Base-by-base conservation (phyloP, 2,329 filamentous ascomycete genomes). In the Coniochaeta sp. region DNA sequence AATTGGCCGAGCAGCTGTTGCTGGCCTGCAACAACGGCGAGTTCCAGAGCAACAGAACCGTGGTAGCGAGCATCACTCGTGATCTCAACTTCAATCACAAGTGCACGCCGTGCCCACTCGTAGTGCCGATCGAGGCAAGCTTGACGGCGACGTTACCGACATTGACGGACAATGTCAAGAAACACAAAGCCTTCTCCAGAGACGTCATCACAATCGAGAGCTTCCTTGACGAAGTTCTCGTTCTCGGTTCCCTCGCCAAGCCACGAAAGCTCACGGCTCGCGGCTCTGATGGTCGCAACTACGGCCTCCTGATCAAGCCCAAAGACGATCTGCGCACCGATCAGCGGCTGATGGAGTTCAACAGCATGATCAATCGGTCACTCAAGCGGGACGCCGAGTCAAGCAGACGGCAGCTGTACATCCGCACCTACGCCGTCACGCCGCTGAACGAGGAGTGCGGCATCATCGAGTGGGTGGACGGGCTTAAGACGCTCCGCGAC, bases 321-420 rank as follows among this genome's bases (percentile, higher is more conserved):
- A 98, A 98, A 73, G 95, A 99, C 71, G 96, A 99, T 72, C 83
- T 99, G 26, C 89, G 95, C 58, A 99, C 96, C 66, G 96, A 99
- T 69, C 93, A 98, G 73, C 91, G 95, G 58, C 86, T 99, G 22
- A 99, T 99, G 93, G 96, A 99, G 71, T 99, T 99, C 79, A 99
- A 98, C 72, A 87, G 89, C 54, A 95, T 98, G 85, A 98, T 99
- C 78, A 99, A 99, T 72, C 85, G 95, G 62, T 91, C 93, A 2
- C 77, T 99, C 60, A 96, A 97, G 71, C 87, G 90, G 63, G 93
- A 98, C 68, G 88, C 93, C 1, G 93, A 97, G 70, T 90, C 92
- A 17, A 96, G 90, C 73, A 89, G 91, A 71, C 86, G 95, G 17
- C 90, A 95, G 65, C 82, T 99, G 60, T 96, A 96, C 72, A 96